Evolutionary conservation across 2,329 filamentous ascomycete species (phyloP).

Genomic region (Beauveria varroae): DNA sequence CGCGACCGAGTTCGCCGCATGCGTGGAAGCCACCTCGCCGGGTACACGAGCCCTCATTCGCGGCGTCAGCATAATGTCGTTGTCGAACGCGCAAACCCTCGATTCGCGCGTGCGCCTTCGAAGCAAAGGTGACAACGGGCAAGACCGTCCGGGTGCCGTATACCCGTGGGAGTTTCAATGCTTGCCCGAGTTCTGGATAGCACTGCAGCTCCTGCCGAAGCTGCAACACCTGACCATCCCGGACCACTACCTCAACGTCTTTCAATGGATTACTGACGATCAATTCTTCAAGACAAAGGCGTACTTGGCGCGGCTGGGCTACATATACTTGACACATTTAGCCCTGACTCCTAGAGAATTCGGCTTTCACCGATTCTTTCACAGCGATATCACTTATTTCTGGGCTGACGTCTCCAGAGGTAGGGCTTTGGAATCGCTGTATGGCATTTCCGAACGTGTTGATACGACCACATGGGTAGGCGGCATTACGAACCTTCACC

Average conservation of each 20-base stretch:
- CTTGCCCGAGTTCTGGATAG: neutral
- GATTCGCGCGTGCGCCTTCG: neutral
- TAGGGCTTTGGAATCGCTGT: neutral
- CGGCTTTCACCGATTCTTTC: rapidly evolving
- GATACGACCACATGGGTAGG: neutral
- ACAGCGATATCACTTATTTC: neutral
- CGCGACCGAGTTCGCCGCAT: neutral
- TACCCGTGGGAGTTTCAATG: neutral
- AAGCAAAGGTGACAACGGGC: neutral
- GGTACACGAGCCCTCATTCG: neutral
- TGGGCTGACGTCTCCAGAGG: neutral
- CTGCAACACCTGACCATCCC: neutral
- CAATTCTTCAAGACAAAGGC: neutral
- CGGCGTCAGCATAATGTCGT: neutral
- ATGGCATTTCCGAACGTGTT: neutral
- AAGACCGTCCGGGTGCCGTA: neutral
- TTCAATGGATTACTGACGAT: neutral
- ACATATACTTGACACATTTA: neutral
- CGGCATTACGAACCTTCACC: too few species aligned
- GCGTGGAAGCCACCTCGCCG: neutral
- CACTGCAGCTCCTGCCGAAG: neutral
- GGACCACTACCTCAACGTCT: neutral
- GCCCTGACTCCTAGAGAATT: too few species aligned
- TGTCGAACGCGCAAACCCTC: rapidly evolving
- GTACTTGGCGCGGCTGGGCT: neutral